Conservation (phyloP, 345 rosid genomes). For the Jatropha curcas region DNA sequence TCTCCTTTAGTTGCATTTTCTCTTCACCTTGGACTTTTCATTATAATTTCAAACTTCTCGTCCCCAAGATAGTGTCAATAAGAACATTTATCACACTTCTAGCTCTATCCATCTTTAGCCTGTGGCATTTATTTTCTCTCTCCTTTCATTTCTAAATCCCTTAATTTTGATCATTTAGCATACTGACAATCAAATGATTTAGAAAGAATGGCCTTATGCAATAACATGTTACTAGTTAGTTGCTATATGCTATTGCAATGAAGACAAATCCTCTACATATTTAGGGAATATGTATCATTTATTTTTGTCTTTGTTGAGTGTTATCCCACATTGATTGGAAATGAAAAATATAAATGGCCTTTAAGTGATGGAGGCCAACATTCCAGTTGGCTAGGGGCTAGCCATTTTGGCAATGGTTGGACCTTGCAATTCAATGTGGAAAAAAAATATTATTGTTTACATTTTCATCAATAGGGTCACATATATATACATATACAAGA, state of each 20-base stretch:
- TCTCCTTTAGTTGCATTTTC: neutral
- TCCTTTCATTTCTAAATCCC: neutral
- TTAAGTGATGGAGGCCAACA: too few relatives aligned
- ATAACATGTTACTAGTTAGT: neutral
- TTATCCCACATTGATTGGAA: too few relatives aligned
- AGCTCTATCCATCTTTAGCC: neutral
- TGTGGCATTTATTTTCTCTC: too few relatives aligned
- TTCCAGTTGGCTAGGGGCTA: too few relatives aligned
- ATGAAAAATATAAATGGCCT: too few relatives aligned
- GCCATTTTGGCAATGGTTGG: too few relatives aligned
- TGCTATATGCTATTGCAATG: neutral
- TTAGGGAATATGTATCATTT: neutral
- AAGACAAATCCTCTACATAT: neutral
- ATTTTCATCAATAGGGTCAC: too few relatives aligned
- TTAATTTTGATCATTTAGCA: neutral
- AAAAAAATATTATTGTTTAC: too few relatives aligned
- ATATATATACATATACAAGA: too few relatives aligned
- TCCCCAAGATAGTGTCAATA: neutral
- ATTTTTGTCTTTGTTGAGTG: too few relatives aligned
- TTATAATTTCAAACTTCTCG: neutral
- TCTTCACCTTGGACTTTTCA: neutral
- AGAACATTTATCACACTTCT: neutral
- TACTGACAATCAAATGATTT: neutral
- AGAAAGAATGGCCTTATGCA: neutral
- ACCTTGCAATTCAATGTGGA: too few relatives aligned